Evolutionary conservation across 2,329 filamentous ascomycete species (phyloP), one percentile per base, ranked within the genome.

Genomic region (Rutstroemia sp.): DNA sequence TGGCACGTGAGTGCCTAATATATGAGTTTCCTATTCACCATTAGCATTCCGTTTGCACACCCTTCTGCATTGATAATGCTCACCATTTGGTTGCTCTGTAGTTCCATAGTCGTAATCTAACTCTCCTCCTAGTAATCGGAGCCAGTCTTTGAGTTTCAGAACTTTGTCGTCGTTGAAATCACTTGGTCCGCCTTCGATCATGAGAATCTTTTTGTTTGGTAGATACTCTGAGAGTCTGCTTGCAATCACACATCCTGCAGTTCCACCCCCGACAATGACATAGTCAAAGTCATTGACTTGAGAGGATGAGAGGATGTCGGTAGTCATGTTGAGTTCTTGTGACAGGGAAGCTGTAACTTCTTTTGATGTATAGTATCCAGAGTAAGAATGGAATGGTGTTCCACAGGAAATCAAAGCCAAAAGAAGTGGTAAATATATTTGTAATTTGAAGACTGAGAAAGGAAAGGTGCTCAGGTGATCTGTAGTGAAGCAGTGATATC

Each of bases 71-170:
- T 37, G 44, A 14, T 27, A 87, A 79, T 56, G 90, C 77, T 92
- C 94, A 71, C 90, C 89, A 75, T 83, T 94, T 61, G 90, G 90
- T 76, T 96, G 91, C 74, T 95, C 89, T 48, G 85, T 66, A 42
- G 90, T 95, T 67, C 82, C 82, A 73, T 95, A 95, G 73, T 95
- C 90, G 73, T 92, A 95, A 75, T 96, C 91, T 59, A 95, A 81
- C 68, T 95, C 84, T 68, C 89, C 89, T 61, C 91, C 91, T 27
- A 96, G 82, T 51, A 96, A 78, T 62, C 80, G 83, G 61, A 95
- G 78, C 91, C 91, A 95, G 73, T 95, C 85, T 68, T 90, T 90
- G 64, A 95, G 80, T 65, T 92, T 84, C 51, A 95, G 80, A 47
- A 95, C 91, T 56, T 89, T 83, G 72, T 94, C 87, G 72, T 95